A percentile compares a stretch with the other conserved stretches of the same genome.
These are phyloP conservation scores for Globisporangium canariense DNA, from an alignment of 352 stramenopile genomes.

Conservation along the genomic window DNA sequence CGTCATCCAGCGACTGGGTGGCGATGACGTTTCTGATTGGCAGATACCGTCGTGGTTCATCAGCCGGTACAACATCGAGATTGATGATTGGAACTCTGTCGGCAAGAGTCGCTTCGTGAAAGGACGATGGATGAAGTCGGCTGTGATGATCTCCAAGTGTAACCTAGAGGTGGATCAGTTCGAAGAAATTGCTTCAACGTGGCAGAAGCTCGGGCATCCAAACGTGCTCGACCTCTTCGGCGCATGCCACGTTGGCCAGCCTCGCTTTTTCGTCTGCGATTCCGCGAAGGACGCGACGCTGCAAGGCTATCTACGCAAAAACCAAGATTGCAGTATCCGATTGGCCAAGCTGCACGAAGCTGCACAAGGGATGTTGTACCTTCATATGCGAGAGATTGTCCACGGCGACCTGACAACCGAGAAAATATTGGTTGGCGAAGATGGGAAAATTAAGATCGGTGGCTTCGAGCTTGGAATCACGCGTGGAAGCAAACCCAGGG, in stretches of 20 bases:
- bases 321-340: background rate
- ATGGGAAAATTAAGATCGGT: conserved; percentile 9
- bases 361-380: conserved; percentile 6
- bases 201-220: conserved; percentile 1
- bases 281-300: background rate
- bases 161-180: conserved; percentile 3
- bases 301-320: background rate
- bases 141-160: conserved; percentile 1
- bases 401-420: conserved; percentile 4
- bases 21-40: background rate
- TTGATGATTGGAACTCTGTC: conserved; percentile 2
- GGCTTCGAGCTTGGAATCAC: conserved; percentile 4
- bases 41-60: conserved; percentile 3
- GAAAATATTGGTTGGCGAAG: conserved; percentile 6
- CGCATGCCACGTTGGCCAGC: background rate
- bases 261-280: conserved; percentile 5
- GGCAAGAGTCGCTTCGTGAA: background rate
- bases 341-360: conserved; percentile 14
- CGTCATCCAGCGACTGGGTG: background rate
- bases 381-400: conserved; percentile 3
- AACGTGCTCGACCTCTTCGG: conserved; percentile 5
- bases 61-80: conserved; percentile 5
- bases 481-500: background rate
- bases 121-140: background rate
- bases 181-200: background rate